Base-by-base conservation (phyloP, 164 flowering plant genomes). In the Piper betle region DNA sequence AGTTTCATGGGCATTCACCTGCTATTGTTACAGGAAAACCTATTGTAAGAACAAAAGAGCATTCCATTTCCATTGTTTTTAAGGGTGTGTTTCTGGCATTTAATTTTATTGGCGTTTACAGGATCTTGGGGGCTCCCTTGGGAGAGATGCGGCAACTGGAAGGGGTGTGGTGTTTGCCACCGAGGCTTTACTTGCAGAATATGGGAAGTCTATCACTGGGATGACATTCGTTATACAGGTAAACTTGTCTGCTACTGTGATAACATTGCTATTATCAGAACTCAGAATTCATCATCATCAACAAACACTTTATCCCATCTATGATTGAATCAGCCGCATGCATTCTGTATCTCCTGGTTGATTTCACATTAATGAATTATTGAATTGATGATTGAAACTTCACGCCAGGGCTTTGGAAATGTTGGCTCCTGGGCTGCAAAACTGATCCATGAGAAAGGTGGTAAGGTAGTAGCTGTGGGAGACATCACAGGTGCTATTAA, bases 121-220 rank as follows among this genome's bases (percentile, higher is more conserved):
- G 92, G 92, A 86, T 73, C 88, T 88, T 64, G 96, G 92, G 38
- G 96, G 96, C 53, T 88, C 93, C 46, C 75, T 88, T 3, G 96
- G 93, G 33, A 77, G 96, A 63, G 96, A 88, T 33, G 91, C 96
- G 58, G 93, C 96, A 62, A 88, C 93, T 39, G 93, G 96, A 39
- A 79, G 84, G n/a, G 96, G 93, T 50, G 92, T 84, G 9, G 85
- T 86, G 57, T 84, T 62, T 63, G 90, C 88, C 15, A 83, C 90
- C 0, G 91, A 84, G 65, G 90, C 88, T 62, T 65, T 88, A 60
- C 84, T 88, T 66, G 78, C 81, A n/a, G 91, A 88, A 58, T 64
- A 84, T 74, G 91, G 88, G 19, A 79, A 84, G 66, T 73, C 86
- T 5, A 79, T 88, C 39, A 19, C 74, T 6, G 87, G 57, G 54